A percentile compares a stretch with the other conserved stretches of the same genome.
Conservation (phyloP, 2,329 filamentous ascomycete genomes). For the Fusarium haematococcum region DNA sequence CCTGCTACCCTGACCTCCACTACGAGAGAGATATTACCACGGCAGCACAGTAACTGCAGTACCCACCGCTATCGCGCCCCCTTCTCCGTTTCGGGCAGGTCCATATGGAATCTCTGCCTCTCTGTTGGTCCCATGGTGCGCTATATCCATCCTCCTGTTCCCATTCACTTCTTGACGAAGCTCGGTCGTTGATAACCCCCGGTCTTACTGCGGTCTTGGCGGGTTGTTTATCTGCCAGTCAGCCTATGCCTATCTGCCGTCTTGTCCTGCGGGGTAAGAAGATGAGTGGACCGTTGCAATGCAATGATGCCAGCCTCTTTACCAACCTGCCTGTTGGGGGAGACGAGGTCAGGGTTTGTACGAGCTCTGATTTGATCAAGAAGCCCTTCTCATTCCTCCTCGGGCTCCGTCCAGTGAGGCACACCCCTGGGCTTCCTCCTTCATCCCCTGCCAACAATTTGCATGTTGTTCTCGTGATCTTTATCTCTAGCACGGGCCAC, state of each 20-base stretch:
- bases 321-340: conserved; percentile 6
- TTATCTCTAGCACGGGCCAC: conserved; percentile 20
- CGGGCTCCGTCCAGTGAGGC: not conserved
- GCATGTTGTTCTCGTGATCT: conserved; percentile 30
- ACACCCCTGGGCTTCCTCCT: not conserved
- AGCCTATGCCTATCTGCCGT: conserved; percentile 29
- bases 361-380: not conserved
- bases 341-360: not conserved
- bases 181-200: conserved; percentile 18
- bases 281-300: not conserved
- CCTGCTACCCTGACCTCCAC: not conserved
- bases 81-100: conserved; percentile 37
- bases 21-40: not conserved
- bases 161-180: not conserved
- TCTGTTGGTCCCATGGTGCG: not conserved
- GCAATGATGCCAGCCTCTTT: not conserved
- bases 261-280: conserved; percentile 32
- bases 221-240: conserved; percentile 33
- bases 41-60: not conserved
- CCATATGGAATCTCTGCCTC: not conserved
- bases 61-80: conserved; percentile 34
- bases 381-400: not conserved
- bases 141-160: not conserved
- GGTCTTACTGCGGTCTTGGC: conserved; percentile 32
- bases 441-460: conserved; percentile 1